A percentile compares a stretch with the other conserved stretches of the same genome.
Evolutionary conservation across 257 asterid genomes (phyloP).

Genomic region (Thymus quinquecostatus): DNA sequence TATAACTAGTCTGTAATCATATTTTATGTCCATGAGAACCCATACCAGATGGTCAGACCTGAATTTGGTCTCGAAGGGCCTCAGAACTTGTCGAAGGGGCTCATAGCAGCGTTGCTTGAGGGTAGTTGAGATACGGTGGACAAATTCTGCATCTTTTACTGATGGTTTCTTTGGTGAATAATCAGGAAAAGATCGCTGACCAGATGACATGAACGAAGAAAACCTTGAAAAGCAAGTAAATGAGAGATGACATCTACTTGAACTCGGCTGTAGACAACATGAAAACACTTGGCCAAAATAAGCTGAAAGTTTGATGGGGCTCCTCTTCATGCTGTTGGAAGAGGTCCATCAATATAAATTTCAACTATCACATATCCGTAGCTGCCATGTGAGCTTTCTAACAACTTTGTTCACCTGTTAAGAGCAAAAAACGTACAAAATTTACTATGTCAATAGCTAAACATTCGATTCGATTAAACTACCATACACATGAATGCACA

Average conservation of each 20-base stretch:
- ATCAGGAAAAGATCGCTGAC: slow-evolving; percentile 72
- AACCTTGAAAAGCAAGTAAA: slow-evolving; percentile 36
- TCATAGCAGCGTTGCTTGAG: slow-evolving; percentile 75
- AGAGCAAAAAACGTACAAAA: slow-evolving; percentile 21
- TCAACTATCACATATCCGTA: slow-evolving; percentile 32
- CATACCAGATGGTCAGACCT: slow-evolving; percentile 82
- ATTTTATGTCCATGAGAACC: slow-evolving; percentile 78
- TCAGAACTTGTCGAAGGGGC: slow-evolving; percentile 55
- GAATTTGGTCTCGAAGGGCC: slow-evolving; percentile 75
- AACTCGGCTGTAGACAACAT: slow-evolving; percentile 34
- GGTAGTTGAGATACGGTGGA: slow-evolving; percentile 61
- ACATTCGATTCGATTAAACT: slow-evolving; percentile 5
- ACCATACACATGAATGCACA: not conserved
- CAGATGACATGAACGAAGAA: slow-evolving; percentile 43
- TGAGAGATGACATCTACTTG: slow-evolving; percentile 39
- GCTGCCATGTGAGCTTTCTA: slow-evolving; percentile 36
- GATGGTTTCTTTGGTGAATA: slow-evolving; percentile 82
- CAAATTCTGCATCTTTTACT: slow-evolving; percentile 70
- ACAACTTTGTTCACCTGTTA: slow-evolving; percentile 50
- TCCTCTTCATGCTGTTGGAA: slow-evolving; percentile 69
- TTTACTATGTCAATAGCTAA: slow-evolving; percentile 6
- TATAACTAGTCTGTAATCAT: slow-evolving; percentile 66
- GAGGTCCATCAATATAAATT: slow-evolving; percentile 52
- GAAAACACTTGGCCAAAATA: slow-evolving; percentile 42
- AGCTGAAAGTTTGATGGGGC: slow-evolving; percentile 41